Evolutionary conservation across 1,139 yeast genomes (phyloP).

Genomic region (Zygosaccharomyces sapae): DNA sequence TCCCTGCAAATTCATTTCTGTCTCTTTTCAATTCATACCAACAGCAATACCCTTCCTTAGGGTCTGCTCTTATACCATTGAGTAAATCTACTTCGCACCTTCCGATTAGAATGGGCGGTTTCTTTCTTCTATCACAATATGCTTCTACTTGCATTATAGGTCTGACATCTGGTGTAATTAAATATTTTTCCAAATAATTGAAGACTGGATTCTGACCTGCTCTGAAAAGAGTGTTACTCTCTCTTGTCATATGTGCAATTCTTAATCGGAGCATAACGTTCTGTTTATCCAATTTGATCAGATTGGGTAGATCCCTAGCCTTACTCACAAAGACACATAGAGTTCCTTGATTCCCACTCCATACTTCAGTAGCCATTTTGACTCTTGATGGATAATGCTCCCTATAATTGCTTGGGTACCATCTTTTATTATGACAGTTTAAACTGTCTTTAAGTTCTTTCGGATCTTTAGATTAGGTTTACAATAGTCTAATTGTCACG

Average conservation of each 20-base stretch:
- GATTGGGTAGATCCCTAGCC: slow-evolving; percentile 74
- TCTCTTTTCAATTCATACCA: slow-evolving; percentile 75
- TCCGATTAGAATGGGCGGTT: slow-evolving; percentile 83
- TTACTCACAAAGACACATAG: slow-evolving; percentile 43
- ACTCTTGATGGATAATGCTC: neutral
- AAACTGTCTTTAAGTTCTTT: neutral
- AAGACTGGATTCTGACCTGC: slow-evolving; percentile 93
- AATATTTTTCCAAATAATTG: slow-evolving; percentile 73
- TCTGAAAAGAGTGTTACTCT: slow-evolving; percentile 66
- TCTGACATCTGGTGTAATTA: slow-evolving; percentile 55
- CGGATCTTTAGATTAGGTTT: neutral
- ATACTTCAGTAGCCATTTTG: slow-evolving; percentile 22
- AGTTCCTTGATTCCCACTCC: slow-evolving; percentile 39
- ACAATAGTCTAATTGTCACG: neutral
- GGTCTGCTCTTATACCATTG: slow-evolving; percentile 59
- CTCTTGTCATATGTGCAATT: slow-evolving; percentile 73
- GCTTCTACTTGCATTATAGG: slow-evolving; percentile 67
- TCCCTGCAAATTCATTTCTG: slow-evolving; percentile 72
- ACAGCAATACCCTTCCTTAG: slow-evolving; percentile 73
- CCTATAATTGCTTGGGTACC: neutral
- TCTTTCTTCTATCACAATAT: slow-evolving; percentile 74
- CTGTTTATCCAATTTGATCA: slow-evolving; percentile 80
- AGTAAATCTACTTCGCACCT: slow-evolving; percentile 74
- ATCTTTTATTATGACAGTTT: neutral
- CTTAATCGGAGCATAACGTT: slow-evolving; percentile 81